phyloP scores from a whole-genome alignment of 345 rosid species.

The Eutrema yunnanense region DNA sequence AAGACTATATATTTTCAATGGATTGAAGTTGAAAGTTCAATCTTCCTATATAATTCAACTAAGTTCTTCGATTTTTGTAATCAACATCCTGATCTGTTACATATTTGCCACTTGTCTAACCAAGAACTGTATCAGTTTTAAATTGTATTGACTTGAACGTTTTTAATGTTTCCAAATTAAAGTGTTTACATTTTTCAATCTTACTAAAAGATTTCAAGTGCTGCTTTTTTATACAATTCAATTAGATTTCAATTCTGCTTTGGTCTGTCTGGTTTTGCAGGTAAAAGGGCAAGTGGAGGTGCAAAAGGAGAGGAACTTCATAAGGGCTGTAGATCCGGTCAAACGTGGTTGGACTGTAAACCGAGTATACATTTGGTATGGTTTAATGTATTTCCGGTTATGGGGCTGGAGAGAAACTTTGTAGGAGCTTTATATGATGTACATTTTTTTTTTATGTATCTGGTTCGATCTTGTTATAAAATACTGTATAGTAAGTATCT shows the following conservation, averaged over 20 bases:
- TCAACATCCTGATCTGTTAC: background rate
- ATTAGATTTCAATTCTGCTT: background rate
- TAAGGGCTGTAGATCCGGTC: constrained; percentile 7
- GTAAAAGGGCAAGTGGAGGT: background rate
- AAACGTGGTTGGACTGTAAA: constrained; percentile 21
- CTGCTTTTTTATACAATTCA: background rate
- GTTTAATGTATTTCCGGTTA: constrained; percentile 23
- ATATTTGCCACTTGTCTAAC: background rate
- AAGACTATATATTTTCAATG: background rate
- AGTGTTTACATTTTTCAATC: background rate
- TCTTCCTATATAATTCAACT: background rate
- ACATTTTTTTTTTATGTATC: constrained; percentile 15
- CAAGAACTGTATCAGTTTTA: background rate
- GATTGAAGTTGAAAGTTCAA: background rate
- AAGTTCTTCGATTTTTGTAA: background rate
- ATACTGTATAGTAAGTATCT: constrained; percentile 28
- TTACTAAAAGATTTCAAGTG: background rate
- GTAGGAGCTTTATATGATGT: constrained; percentile 24
- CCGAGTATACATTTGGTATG: constrained; percentile 20
- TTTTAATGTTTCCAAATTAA: background rate
- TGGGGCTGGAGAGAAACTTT: constrained; percentile 18
- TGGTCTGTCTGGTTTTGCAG: constrained; percentile 9
- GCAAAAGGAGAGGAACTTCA: constrained; percentile 1
- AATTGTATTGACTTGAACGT: background rate
- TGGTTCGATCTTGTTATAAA: constrained; percentile 25